phyloP scores from a whole-genome alignment of 169 alveolate species.

The Plasmodium cynomolgi region DNA sequence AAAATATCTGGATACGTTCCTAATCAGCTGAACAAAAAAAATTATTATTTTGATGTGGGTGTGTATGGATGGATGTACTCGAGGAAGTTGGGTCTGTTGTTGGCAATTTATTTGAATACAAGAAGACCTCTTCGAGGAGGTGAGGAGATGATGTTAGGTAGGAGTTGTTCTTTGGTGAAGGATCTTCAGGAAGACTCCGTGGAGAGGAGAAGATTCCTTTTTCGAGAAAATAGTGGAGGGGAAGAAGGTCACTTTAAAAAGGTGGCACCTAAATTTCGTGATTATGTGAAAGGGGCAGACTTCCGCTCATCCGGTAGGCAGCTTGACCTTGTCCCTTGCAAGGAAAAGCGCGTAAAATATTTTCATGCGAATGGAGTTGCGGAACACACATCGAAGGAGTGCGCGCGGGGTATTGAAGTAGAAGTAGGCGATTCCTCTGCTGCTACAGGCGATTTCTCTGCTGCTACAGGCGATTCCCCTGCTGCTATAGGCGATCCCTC shows the following conservation, averaged over 20 bases:
- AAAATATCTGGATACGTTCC: constrained; percentile 79
- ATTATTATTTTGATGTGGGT: constrained; percentile 77
- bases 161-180: background rate
- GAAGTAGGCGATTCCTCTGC: background rate
- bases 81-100: constrained; percentile 51
- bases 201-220: background rate
- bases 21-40: constrained; percentile 74
- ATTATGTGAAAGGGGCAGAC: background rate
- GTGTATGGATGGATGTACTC: constrained; percentile 80
- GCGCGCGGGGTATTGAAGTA: background rate
- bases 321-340: background rate
- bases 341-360: background rate
- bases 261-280: background rate
- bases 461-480: background rate
- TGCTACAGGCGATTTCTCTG: background rate
- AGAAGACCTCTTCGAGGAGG: background rate
- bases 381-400: background rate
- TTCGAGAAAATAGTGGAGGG: background rate
- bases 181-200: background rate
- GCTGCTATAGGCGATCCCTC: background rate
- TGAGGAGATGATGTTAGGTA: background rate
- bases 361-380: background rate
- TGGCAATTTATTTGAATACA: constrained; percentile 7
- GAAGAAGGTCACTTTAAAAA: background rate
- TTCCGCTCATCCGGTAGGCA: background rate